These are phyloP conservation scores for Cyberlindnera suaveolens DNA, from an alignment of 805 yeast genomes.

Conservation along the genomic window DNA sequence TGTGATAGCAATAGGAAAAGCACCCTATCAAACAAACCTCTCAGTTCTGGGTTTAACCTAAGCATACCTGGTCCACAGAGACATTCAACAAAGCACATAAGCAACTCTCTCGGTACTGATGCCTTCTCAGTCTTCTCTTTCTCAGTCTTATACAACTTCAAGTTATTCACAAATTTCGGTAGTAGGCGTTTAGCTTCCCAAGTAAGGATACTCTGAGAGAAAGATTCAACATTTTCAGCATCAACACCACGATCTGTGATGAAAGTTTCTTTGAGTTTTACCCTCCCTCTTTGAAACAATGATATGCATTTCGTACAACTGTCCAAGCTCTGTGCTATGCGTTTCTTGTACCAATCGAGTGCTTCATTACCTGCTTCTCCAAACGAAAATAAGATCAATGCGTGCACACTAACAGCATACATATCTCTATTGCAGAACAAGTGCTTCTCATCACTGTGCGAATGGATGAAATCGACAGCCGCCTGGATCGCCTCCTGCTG, in stretches of 20 bases:
- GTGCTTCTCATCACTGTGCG: slow-evolving; percentile 31
- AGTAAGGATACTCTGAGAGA: slow-evolving; percentile 12
- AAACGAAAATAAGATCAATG: slow-evolving; percentile 57
- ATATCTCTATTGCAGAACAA: slow-evolving; percentile 50
- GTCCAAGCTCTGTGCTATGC: slow-evolving; percentile 34
- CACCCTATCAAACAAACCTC: slow-evolving; percentile 31
- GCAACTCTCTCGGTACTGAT: slow-evolving; percentile 10
- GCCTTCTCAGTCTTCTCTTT: slow-evolving; percentile 2
- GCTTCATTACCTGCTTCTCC: slow-evolving; percentile 35
- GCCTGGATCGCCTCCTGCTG: slow-evolving; percentile 35
- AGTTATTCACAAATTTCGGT: slow-evolving; percentile 1
- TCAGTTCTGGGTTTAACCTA: slow-evolving; percentile 31
- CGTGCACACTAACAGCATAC: slow-evolving; percentile 44
- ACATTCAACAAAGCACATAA: slow-evolving; percentile 38
- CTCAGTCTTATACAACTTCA: neutral
- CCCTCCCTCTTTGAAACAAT: slow-evolving; percentile 47
- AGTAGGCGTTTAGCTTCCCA: slow-evolving; percentile 25
- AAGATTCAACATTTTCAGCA: slow-evolving; percentile 15
- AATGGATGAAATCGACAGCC: slow-evolving; percentile 30
- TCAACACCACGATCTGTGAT: slow-evolving; percentile 40
- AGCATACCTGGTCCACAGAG: slow-evolving; percentile 46
- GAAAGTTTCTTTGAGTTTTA: slow-evolving; percentile 45
- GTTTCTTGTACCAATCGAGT: slow-evolving; percentile 36
- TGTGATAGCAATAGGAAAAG: slow-evolving; percentile 26
- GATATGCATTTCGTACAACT: slow-evolving; percentile 49